Conservation (phyloP, 495 filamentous ascomycete genomes). For the Neurospora sp. region DNA sequence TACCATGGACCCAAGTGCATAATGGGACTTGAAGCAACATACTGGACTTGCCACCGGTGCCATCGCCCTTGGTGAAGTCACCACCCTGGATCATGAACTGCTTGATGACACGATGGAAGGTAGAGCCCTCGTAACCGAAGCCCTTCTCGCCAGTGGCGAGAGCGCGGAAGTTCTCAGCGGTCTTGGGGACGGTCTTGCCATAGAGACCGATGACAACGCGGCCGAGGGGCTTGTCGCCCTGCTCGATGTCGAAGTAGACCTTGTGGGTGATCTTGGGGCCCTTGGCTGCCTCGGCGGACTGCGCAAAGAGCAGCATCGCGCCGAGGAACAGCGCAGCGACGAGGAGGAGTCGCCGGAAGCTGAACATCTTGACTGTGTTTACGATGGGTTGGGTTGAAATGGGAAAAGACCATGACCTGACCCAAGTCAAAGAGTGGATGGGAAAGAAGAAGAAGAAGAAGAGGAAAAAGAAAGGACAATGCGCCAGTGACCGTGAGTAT, state of each 20-base stretch:
- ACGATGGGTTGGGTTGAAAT: not conserved
- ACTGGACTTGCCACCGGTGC: constrained; percentile 92
- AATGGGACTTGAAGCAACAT: constrained; percentile 15
- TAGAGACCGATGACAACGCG: constrained; percentile 91
- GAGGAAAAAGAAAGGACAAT: not conserved
- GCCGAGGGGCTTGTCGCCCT: constrained; percentile 78
- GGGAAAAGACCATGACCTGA: not conserved
- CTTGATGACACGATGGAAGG: constrained; percentile 98
- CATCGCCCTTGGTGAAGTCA: constrained; percentile 95
- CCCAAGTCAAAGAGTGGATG: not conserved
- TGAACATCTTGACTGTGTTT: constrained; percentile 37
- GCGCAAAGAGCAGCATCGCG: constrained; percentile 57
- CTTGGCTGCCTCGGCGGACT: constrained; percentile 63
- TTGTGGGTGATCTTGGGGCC: constrained; percentile 96
- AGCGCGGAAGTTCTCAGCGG: constrained; percentile 95
- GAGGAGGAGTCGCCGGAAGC: constrained; percentile 46
- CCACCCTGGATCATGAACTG: constrained; percentile 99
- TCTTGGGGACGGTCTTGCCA: constrained; percentile 96
- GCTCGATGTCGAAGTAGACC: constrained; percentile 92
- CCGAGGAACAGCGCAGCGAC: constrained; percentile 67
- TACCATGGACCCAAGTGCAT: not conserved
- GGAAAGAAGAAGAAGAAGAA: not conserved
- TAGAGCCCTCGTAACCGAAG: constrained; percentile 89
- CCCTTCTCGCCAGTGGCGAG: constrained; percentile 95
- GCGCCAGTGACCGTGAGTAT: not conserved